Percentiles rank a stretch among this genome's conserved stretches.
phyloP scores from a whole-genome alignment of 345 rosid genomes.

The Sisymbrium altissimum region DNA sequence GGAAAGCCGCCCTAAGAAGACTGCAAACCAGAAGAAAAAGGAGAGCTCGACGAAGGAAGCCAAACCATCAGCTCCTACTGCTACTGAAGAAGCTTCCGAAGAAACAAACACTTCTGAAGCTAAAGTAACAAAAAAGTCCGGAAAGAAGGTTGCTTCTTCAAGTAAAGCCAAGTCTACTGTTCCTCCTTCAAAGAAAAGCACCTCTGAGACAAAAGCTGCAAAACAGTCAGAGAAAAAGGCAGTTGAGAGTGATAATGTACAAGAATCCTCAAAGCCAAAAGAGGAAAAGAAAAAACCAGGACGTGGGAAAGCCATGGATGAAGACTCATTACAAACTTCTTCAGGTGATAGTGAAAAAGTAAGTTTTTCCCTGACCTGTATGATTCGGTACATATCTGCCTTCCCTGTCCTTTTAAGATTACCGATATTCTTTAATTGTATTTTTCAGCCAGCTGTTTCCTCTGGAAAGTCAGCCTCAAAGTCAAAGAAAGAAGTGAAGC shows the following conservation, averaged over 20 bases:
- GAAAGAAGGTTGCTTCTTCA: constrained; percentile 43
- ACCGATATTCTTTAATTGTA: constrained; percentile 7
- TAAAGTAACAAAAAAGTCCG: constrained; percentile 40
- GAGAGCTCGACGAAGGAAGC: constrained; percentile 43
- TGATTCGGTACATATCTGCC: not conserved
- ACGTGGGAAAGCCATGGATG: constrained; percentile 46
- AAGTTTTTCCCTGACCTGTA: constrained; percentile 1
- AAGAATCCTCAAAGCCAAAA: constrained; percentile 47
- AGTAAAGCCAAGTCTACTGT: constrained; percentile 38
- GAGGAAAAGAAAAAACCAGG: constrained; percentile 52
- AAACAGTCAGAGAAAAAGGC: constrained; percentile 54
- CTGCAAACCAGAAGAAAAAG: constrained; percentile 51
- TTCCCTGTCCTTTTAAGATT: constrained; percentile 2
- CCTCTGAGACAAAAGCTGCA: constrained; percentile 44
- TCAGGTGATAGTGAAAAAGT: constrained; percentile 58
- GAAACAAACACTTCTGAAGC: constrained; percentile 51
- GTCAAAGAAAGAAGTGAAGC: constrained; percentile 44
- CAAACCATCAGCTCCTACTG: constrained; percentile 38
- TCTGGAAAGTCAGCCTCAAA: constrained; percentile 55
- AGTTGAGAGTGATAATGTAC: constrained; percentile 40
- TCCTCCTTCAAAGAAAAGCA: constrained; percentile 27
- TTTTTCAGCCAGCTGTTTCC: constrained; percentile 47
- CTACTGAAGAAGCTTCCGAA: constrained; percentile 45
- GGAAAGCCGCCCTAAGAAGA: constrained; percentile 46
- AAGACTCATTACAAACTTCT: constrained; percentile 38